Percentiles rank a stretch among this genome's conserved stretches.
Evolutionary conservation across 2,329 filamentous ascomycete genomes (phyloP).

Genomic region (Trichophyton mentagrophytes): DNA sequence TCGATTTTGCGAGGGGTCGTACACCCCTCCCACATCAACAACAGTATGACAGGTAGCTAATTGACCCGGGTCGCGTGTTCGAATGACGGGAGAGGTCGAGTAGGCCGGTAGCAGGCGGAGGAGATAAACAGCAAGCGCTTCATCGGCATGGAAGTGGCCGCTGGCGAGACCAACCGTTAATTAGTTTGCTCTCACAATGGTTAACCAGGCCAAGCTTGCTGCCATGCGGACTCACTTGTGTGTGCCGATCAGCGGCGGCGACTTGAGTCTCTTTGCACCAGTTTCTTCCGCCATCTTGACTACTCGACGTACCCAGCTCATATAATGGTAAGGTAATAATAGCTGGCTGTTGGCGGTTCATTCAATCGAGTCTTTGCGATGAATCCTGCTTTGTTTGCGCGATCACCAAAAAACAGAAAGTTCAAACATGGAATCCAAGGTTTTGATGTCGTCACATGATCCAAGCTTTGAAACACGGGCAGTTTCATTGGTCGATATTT

Average conservation of each 20-base stretch:
- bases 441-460: too few relatives aligned
- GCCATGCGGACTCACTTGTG: slow-evolving; percentile 49
- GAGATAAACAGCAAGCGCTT: slow-evolving; percentile 92
- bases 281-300: slow-evolving; percentile 53
- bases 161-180: slow-evolving; percentile 20
- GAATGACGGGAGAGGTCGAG: slow-evolving; percentile 57
- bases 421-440: too few relatives aligned
- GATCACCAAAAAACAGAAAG: too few relatives aligned
- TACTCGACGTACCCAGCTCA: background rate
- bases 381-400: too few relatives aligned
- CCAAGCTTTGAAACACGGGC: too few relatives aligned
- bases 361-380: background rate
- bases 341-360: background rate
- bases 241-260: slow-evolving; percentile 65
- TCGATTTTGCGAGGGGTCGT: slow-evolving; percentile 61
- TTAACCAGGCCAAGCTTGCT: too few relatives aligned
- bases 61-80: slow-evolving; percentile 69
- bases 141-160: slow-evolving; percentile 97
- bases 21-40: slow-evolving; percentile 94
- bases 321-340: background rate
- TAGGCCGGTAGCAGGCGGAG: slow-evolving; percentile 81
- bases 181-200: background rate
- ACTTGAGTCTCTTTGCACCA: slow-evolving; percentile 74
- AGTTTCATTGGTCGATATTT: too few relatives aligned
- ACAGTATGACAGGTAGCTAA: slow-evolving; percentile 83